phyloP scores from a whole-genome alignment of 768 basidiomycete species.

The Mycena kentingensis region DNA sequence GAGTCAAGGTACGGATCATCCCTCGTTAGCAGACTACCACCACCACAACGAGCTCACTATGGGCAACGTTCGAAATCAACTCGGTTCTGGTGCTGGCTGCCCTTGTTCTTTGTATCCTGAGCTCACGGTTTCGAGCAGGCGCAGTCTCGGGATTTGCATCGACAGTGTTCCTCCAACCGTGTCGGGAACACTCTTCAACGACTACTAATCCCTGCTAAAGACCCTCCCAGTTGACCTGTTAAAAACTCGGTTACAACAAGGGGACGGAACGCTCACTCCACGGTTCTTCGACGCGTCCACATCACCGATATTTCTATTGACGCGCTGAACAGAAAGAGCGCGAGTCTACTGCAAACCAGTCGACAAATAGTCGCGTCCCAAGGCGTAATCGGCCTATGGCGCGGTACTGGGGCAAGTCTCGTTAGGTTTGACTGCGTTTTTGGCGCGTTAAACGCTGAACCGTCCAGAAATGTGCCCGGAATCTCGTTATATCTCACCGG shows the following conservation, averaged over 20 bases:
- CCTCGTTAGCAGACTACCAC: background rate
- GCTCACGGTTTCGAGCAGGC: conserved; percentile 44
- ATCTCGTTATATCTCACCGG: conserved; percentile 91
- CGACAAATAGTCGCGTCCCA: conserved; percentile 60
- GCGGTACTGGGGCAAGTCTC: conserved; percentile 83
- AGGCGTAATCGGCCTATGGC: conserved; percentile 79
- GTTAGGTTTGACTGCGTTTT: conserved; percentile 50
- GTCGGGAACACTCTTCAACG: conserved; percentile 40
- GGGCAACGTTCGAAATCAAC: conserved; percentile 70
- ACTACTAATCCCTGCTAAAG: background rate
- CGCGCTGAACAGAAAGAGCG: conserved; percentile 32
- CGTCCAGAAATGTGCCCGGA: conserved; percentile 82
- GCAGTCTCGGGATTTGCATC: conserved; percentile 79
- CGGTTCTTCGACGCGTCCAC: conserved; percentile 33
- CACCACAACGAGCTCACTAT: conserved; percentile 32
- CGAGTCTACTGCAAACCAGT: conserved; percentile 51
- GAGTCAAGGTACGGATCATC: background rate
- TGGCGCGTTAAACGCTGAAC: conserved; percentile 4
- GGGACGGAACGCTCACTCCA: conserved; percentile 48
- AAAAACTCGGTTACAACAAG: conserved; percentile 91
- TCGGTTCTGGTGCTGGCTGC: conserved; percentile 55
- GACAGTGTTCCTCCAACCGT: conserved; percentile 74
- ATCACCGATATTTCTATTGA: conserved; percentile 1
- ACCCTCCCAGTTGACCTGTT: conserved; percentile 71
- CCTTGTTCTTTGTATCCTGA: background rate